phyloP scores from a whole-genome alignment of 495 filamentous ascomycete species.

The Hyaloscypha hepaticicola region DNA sequence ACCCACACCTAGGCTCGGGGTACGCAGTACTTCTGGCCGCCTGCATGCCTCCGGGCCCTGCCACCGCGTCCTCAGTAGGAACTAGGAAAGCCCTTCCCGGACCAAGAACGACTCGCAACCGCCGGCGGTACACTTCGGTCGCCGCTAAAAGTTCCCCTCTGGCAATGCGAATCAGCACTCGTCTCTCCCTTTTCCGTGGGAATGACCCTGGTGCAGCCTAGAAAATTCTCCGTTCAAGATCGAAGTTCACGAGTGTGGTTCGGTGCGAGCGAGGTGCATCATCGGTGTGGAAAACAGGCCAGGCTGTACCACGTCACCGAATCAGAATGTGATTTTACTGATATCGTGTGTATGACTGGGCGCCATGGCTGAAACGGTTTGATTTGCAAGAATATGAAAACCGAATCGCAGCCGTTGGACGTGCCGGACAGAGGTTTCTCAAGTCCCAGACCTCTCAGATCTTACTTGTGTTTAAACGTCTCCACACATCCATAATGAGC shows the following conservation, averaged over 20 bases:
- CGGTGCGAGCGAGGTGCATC: slow-evolving; percentile 6
- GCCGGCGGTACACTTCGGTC: background rate
- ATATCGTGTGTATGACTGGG: background rate
- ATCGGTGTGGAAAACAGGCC: background rate
- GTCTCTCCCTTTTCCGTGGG: background rate
- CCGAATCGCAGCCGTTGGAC: background rate
- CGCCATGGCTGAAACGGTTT: background rate
- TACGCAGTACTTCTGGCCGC: background rate
- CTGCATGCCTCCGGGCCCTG: background rate
- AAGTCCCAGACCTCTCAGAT: background rate
- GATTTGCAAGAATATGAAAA: background rate
- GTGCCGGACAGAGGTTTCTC: background rate
- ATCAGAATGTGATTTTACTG: background rate
- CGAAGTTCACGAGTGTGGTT: slow-evolving; percentile 4
- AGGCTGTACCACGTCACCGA: slow-evolving; percentile 9
- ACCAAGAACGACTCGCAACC: background rate
- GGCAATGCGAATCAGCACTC: background rate
- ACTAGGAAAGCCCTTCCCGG: background rate
- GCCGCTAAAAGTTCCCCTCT: background rate
- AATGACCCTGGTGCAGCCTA: slow-evolving; percentile 10
- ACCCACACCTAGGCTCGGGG: background rate
- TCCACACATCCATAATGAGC: background rate
- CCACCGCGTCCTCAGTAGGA: background rate
- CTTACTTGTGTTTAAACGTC: background rate
- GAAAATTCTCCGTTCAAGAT: slow-evolving; percentile 5